phyloP scores from a whole-genome alignment of 805 yeast species.

The Starmerella roubikii region DNA sequence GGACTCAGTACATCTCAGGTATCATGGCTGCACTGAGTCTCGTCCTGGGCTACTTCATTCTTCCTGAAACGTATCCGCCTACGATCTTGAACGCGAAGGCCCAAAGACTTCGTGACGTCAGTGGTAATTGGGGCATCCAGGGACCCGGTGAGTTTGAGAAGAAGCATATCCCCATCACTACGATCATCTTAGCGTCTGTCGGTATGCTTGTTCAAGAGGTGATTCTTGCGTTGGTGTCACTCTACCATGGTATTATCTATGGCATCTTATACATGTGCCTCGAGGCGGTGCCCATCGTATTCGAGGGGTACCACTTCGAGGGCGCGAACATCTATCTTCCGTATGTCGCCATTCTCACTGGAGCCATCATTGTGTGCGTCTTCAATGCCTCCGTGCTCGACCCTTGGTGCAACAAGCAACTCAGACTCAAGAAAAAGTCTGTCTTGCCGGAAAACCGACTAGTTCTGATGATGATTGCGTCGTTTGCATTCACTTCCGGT shows the following conservation, averaged over 20 bases:
- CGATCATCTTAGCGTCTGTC: constrained; percentile 22
- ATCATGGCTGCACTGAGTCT: constrained; percentile 39
- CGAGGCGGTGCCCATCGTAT: constrained; percentile 29
- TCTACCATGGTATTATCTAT: constrained; percentile 31
- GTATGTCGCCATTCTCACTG: constrained; percentile 62
- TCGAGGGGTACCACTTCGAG: constrained; percentile 44
- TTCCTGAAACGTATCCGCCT: constrained; percentile 62
- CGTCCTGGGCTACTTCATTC: constrained; percentile 32
- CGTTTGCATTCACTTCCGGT: constrained; percentile 59
- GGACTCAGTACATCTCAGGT: constrained; percentile 64
- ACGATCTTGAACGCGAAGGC: constrained; percentile 53
- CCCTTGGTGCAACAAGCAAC: constrained; percentile 34
- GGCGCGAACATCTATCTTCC: constrained; percentile 62
- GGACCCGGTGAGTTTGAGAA: constrained; percentile 42
- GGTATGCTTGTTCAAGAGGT: constrained; percentile 28
- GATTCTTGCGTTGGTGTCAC: constrained; percentile 26
- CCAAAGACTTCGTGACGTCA: constrained; percentile 42
- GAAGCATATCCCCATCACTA: constrained; percentile 21
- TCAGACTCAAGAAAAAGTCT: constrained; percentile 36
- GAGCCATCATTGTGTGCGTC: constrained; percentile 46
- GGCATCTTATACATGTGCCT: constrained; percentile 31
- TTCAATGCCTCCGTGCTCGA: constrained; percentile 42
- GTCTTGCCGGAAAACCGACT: constrained; percentile 72
- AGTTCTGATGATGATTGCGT: constrained; percentile 61
- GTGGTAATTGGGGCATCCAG: constrained; percentile 72